Base-by-base conservation (phyloP, 768 basidiomycete species). In the Boletus pseudopeckii region DNA sequence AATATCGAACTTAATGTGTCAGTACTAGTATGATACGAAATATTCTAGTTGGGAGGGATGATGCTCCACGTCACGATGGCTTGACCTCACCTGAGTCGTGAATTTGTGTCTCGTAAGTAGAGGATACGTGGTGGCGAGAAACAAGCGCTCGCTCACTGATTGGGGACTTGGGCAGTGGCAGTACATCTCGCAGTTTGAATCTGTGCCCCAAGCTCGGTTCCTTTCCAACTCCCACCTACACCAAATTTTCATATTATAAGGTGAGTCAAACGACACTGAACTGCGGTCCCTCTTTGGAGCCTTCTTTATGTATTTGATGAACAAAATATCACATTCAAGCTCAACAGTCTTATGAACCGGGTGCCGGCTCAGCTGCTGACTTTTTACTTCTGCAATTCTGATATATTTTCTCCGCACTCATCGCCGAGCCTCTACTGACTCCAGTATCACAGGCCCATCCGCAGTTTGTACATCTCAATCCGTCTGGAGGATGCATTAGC, bases 341-440 rank as follows among this genome's bases (percentile, higher is more conserved):
- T 76, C 75, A 76, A 76, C 75, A 76, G 74, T 76, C 75, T 70
- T 63, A 76, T 75, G 74, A 69, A 64, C 67, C 14, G 40, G 30
- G 0, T 4, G 7, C 14, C 5, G 33, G 63, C 73, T 72, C 75
- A 74, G 45, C 55, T 77, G 74, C 73, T 73, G 75, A 77, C 54
- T 55, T 30, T n/a, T n/a, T 68, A 62, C 67, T 62, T 70, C 76
- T 76, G 74, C 75, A 76, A 75, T 77, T 71, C 76, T 76, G 75
- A 77, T 48, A 28, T 4, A 28, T 56, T 41, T 7, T 37, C 48
- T 24, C 40, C 17, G 13, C 32, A 11, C 38, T 33, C 3, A 2
- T 18, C 2, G 24, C 24, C 24, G 47, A 46, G 9, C 53, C n/a
- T 42, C 17, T 30, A 22, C 18, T 49, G 48, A 51, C 36, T 22